Evolutionary conservation across 495 filamentous ascomycete genomes (phyloP), one percentile per base, ranked within the genome.

Genomic region (Penicillium lagena): DNA sequence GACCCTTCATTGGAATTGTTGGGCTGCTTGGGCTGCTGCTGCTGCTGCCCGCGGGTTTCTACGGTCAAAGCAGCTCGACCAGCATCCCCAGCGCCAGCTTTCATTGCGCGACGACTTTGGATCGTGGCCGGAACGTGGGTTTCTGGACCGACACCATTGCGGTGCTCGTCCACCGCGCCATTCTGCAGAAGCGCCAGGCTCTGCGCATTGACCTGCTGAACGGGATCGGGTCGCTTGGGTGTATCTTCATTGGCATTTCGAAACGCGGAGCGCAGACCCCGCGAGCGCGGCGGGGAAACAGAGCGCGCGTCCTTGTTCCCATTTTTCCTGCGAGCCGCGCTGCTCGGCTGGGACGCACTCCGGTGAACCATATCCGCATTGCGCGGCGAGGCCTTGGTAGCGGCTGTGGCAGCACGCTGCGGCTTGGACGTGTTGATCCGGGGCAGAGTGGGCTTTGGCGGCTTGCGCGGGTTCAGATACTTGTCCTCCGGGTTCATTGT

Each of bases 401-500:
- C 22, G 22, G 22, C 22, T 6, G 22, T 22, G 22, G 22, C 22
- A 22, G 22, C 67, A 34, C 67, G 63, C n/a, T 64, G 58, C 39
- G 67, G 65, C n/a, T 74, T 73, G 29, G 83, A 76, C 7, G 81
- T 82, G 15, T 75, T 75, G 11, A 80, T 54, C 15, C 80, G 76
- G 9, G 62, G 50, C 40, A 70, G 59, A 7, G 58, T 60, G 7
- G 72, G 74, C 35, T 76, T 72, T 0, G 82, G 74, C 4, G 81
- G 76, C n/a, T 78, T 72, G 36, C 80, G 73, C 15, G 85, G 86
- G 28, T 81, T 77, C 57, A 83, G 68, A 42, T 80, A 94, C 51
- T 83, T 89, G 68, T 87, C 85, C 12, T 75, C 70, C 0, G 88
- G 88, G 51, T 90, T 80, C 77, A 90, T 82, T 0, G 87, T 91